These are phyloP conservation scores for Patellifolia procumbens DNA, from an alignment of 179 eudicot genomes.

Conservation along the genomic window DNA sequence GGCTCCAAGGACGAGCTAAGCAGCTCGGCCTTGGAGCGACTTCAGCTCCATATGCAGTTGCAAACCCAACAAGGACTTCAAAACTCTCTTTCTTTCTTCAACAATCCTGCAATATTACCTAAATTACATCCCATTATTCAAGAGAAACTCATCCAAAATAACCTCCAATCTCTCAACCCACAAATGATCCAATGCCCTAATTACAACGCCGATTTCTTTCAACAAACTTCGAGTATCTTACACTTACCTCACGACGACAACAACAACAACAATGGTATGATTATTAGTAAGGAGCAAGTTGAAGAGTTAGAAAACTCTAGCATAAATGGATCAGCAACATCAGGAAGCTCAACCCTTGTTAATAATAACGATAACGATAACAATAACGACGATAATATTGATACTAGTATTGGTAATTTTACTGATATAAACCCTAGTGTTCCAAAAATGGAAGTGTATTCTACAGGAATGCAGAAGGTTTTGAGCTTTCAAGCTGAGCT, in stretches of 20 bases:
- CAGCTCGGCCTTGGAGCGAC: conserved; percentile 84
- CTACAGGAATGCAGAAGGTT: conserved; percentile 26
- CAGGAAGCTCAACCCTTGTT: conserved; percentile 32
- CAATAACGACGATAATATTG: background rate
- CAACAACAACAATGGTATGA: background rate
- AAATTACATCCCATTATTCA: conserved; percentile 66
- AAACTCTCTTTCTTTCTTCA: conserved; percentile 56
- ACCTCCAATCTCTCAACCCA: conserved; percentile 26
- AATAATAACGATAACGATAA: background rate
- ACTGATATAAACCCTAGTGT: background rate
- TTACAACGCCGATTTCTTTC: conserved; percentile 18
- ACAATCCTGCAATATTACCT: conserved; percentile 71
- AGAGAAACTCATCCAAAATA: conserved; percentile 60
- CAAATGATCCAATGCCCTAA: conserved; percentile 42
- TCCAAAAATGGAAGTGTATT: conserved; percentile 21
- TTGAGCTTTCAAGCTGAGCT: conserved; percentile 54
- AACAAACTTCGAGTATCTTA: conserved; percentile 14
- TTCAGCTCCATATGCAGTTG: conserved; percentile 92
- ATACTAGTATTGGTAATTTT: background rate
- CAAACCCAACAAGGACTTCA: conserved; percentile 35
- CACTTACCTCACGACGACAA: background rate
- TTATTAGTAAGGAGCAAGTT: conserved; percentile 11
- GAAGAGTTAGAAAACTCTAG: conserved; percentile 38
- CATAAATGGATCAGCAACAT: conserved; percentile 33
- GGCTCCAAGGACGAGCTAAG: conserved; percentile 43